Evolutionary conservation across 2,329 filamentous ascomycete species (phyloP), one percentile per base, ranked within the genome.

Genomic region (Trematosphaeria pertusa): DNA sequence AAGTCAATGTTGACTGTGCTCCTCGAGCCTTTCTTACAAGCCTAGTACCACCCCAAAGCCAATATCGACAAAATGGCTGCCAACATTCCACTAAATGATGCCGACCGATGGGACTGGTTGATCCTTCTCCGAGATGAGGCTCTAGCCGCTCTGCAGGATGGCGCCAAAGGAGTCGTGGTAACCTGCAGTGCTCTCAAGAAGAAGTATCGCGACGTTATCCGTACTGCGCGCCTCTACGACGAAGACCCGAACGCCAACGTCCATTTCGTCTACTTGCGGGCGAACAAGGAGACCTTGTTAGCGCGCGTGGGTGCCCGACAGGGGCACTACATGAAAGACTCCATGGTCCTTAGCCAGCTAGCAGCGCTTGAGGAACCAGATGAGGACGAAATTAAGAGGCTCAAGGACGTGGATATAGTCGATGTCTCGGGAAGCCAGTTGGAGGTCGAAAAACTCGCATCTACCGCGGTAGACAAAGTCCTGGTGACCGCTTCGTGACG

Each of bases 71-170:
- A 97, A 75, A 99, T 99, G 94, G 81, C 83, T 65, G 81, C 81
- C 59, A 90, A 90, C 58, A 86, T 85, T 46, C 91, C 94, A 2
- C 81, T 99, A 26, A 96, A 89, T 45, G 94, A 99, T 68, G 87
- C 86, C 49, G 94, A 99, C 75, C 88, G 94, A 55, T 97, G 94
- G 94, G 93, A 97, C 77, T 99, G 94, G 94, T 85, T 99, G 14
- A 77, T 78, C 43, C 58, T 71, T 5, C 71, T 80, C 8, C 75
- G 78, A 56, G 74, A 79, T 55, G 64, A 75, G 57, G 71, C 76
- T 3, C 60, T 78, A 50, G 54, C 50, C 14, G 58, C 70, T 5
- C 56, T 75, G 35, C 60, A 64, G 37, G 35, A 64, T 2, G 69
- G 71, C 6, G 58, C 69, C 20, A 61, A 69, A 20, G 76, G 91